Evolutionary conservation across 75 land plant genomes (phyloP).

Genomic region (Sequoiadendron giganteum): DNA sequence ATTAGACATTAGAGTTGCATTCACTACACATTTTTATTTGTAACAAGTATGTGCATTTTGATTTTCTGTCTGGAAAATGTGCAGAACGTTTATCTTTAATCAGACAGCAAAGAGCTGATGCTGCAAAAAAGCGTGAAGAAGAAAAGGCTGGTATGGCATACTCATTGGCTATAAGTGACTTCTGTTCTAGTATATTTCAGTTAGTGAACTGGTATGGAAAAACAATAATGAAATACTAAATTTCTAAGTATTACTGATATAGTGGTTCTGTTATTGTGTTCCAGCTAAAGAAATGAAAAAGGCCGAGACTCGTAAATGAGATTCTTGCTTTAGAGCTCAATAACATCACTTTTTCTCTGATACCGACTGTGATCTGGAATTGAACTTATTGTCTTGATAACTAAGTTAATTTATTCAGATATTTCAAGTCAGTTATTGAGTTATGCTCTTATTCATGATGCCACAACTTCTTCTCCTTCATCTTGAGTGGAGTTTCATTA

Average conservation of each 20-base stretch:
- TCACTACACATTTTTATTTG: not conserved
- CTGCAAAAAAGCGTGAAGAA: slow-evolving; percentile 95
- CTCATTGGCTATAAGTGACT: not conserved
- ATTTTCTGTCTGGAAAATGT: not conserved
- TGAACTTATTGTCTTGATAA: not conserved
- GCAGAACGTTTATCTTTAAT: slow-evolving; percentile 87
- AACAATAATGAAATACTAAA: not conserved
- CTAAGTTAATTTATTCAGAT: not conserved
- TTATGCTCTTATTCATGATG: not conserved
- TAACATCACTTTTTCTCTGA: not conserved
- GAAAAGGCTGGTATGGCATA: slow-evolving; percentile 82
- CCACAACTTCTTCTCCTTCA: not conserved
- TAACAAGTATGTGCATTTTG: not conserved
- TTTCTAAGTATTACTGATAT: not conserved
- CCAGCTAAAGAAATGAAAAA: slow-evolving; percentile 89
- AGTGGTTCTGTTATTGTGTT: slow-evolving; percentile 15
- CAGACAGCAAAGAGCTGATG: slow-evolving; percentile 89
- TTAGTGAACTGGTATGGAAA: not conserved
- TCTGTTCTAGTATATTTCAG: not conserved
- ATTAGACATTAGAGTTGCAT: not conserved
- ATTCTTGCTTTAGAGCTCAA: not conserved
- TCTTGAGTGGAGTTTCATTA: not conserved
- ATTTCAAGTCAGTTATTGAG: not conserved
- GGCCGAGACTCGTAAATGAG: slow-evolving; percentile 79
- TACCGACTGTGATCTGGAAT: not conserved